Percentiles rank a stretch among this genome's conserved stretches.
Conservation (phyloP, 805 yeast species). For the Ogataea neopini region DNA sequence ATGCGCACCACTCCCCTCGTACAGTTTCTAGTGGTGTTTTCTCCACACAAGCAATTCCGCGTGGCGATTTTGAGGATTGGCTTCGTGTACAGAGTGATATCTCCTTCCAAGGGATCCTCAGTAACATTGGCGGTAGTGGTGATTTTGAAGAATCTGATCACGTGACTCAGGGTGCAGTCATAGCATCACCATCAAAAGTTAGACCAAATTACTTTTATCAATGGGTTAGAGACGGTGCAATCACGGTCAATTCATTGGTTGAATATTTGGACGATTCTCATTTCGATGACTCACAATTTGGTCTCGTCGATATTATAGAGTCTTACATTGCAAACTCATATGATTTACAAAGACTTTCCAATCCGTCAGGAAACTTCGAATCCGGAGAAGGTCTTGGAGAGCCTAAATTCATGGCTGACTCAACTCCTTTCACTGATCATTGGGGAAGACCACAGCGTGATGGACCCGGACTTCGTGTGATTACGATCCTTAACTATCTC, state of each 20-base stretch:
- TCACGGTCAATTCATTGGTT: slow-evolving; percentile 67
- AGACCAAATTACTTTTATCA: slow-evolving; percentile 84
- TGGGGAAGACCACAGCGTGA: slow-evolving; percentile 98
- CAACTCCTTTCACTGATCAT: slow-evolving; percentile 54
- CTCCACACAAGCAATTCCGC: slow-evolving; percentile 28
- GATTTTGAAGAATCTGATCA: slow-evolving; percentile 31
- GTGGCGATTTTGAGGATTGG: slow-evolving; percentile 51
- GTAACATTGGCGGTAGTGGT: slow-evolving; percentile 57
- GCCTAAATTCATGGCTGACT: slow-evolving; percentile 78
- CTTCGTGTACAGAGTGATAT: slow-evolving; percentile 40
- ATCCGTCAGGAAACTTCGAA: slow-evolving; percentile 65
- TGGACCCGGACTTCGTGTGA: slow-evolving; percentile 84
- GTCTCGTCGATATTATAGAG: slow-evolving; percentile 41
- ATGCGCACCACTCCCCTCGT: background rate
- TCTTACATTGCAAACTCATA: slow-evolving; percentile 62
- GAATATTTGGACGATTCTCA: slow-evolving; percentile 49
- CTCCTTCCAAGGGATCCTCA: slow-evolving; percentile 48
- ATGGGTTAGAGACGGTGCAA: slow-evolving; percentile 90
- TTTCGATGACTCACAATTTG: slow-evolving; percentile 26
- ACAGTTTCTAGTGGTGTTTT: slow-evolving; percentile 22
- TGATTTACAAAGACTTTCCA: slow-evolving; percentile 62
- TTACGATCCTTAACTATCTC: slow-evolving; percentile 61
- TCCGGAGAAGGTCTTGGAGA: slow-evolving; percentile 74
- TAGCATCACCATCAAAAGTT: slow-evolving; percentile 78
- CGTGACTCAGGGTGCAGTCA: slow-evolving; percentile 66